These are phyloP conservation scores for Pseudopediastrum boryanum DNA, from an alignment of 139 green algal genomes.

Conservation along the genomic window DNA sequence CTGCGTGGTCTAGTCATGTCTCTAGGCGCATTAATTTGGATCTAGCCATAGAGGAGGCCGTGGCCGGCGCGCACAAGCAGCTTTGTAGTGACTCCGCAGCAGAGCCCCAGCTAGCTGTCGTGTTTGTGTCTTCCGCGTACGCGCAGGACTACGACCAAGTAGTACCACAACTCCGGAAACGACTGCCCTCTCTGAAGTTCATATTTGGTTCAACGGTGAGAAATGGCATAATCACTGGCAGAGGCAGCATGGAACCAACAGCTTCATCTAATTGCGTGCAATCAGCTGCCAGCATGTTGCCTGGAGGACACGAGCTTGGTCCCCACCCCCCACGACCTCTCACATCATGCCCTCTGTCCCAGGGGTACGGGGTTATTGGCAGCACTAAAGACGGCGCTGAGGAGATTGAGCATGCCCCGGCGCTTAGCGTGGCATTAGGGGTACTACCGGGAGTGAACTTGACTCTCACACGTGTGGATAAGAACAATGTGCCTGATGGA, in stretches of 20 bases:
- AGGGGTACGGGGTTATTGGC: conserved; percentile 41
- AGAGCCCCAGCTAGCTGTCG: conserved; percentile 21
- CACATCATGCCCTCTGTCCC: background rate
- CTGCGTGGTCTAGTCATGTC: conserved; percentile 26
- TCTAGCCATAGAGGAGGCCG: conserved; percentile 59
- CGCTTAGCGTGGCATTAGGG: conserved; percentile 43
- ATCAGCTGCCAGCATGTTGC: background rate
- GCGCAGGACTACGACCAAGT: conserved; percentile 37
- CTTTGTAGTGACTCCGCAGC: background rate
- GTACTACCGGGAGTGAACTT: conserved; percentile 36
- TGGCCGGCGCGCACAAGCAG: conserved; percentile 26
- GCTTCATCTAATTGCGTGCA: too few relatives aligned
- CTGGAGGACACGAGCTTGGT: too few relatives aligned
- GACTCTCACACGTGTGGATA: conserved; percentile 33
- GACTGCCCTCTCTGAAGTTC: conserved; percentile 41
- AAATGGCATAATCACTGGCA: too few relatives aligned
- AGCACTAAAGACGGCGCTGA: conserved; percentile 23
- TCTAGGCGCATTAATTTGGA: conserved; percentile 58
- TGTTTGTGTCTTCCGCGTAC: conserved; percentile 41
- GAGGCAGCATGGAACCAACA: too few relatives aligned
- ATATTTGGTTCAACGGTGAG: conserved; percentile 43
- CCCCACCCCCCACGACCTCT: too few relatives aligned
- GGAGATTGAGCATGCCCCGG: conserved; percentile 49
- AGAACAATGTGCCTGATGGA: conserved; percentile 45
- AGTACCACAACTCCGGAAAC: conserved; percentile 11